Base-by-base conservation (phyloP, 345 rosid species). In the Brassica rapa region DNA sequence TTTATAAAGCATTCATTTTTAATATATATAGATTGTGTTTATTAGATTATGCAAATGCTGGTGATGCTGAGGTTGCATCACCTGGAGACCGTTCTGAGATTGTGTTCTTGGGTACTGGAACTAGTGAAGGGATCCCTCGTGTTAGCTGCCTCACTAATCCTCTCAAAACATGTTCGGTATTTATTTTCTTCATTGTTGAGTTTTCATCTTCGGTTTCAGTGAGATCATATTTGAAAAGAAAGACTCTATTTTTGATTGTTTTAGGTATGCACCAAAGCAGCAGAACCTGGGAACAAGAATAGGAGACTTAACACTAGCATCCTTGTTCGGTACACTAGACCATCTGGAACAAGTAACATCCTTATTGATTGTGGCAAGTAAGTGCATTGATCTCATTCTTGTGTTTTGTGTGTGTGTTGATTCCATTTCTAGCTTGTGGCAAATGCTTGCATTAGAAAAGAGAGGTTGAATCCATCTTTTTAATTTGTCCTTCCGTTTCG, bases 101-200 rank as follows among this genome's bases (percentile, higher is more conserved):
- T 59, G 79, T 94, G 61, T 94, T 94, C 76, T 62, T 92, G 76
- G 97, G 97, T 16, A 90, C 96, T 5, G 97, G 98, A 83, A 94
- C 97, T 19, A 94, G 98, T 74, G 98, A 94, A 88, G 97, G 97
- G 79, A 89, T 94, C 77, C 97, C 97, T 21, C 91, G 97, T 69
- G 87, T 94, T 19, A 92, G 98, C 88, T 94, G 98, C 86, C 86
- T 90, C 35, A 92, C 97, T 37, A 86, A 90, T 87, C 85, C 94
- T 77, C 51, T 77, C 63, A 86, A 92, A 88, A 89, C 82, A 81
- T 92, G 98, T 79, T 86, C 78, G 84, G 98, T 94, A 93, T 71
- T 72, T 11, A 8, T 29, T 33, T 62, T 33, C 3, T 2, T 23
- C n/a, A 11, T 61, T 21, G n/a, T 24, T 59, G 24, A 30, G 23